phyloP scores from a whole-genome alignment of 345 rosid species.

The Mallotus nudiflorus region DNA sequence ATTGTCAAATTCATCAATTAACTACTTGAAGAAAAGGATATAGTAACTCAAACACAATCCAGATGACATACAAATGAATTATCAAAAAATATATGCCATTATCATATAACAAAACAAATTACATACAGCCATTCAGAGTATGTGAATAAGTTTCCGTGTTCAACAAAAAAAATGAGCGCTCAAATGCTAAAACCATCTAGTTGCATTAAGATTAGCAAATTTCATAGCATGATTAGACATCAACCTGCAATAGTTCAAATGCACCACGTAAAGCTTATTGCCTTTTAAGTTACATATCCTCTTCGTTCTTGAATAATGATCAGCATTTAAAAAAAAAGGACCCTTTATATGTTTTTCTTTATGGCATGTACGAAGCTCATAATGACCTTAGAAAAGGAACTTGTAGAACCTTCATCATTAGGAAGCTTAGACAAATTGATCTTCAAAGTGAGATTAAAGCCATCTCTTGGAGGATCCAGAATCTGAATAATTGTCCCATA shows the following conservation, averaged over 20 bases:
- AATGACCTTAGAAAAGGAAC: constrained; percentile 53
- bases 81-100: neutral
- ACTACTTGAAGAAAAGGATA: neutral
- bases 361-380: constrained; percentile 32
- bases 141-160: neutral
- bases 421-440: constrained; percentile 86
- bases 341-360: constrained; percentile 7
- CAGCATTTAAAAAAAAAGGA: too few species aligned
- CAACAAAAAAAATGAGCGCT: neutral
- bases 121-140: neutral
- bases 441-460: constrained; percentile 89
- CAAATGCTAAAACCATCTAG: neutral
- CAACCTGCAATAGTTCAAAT: too few species aligned
- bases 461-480: constrained; percentile 97
- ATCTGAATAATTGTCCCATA: constrained; percentile 81
- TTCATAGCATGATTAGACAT: neutral
- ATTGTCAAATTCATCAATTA: constrained; percentile 2
- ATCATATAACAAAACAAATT: neutral
- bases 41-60: neutral
- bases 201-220: neutral
- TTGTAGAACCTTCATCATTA: constrained; percentile 75
- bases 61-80: neutral
- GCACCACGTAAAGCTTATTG: too few species aligned
- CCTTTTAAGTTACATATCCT: too few species aligned
- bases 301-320: too few species aligned